Conservation (phyloP, 1,284 basidiomycete species). For the Serendipita sp. region DNA sequence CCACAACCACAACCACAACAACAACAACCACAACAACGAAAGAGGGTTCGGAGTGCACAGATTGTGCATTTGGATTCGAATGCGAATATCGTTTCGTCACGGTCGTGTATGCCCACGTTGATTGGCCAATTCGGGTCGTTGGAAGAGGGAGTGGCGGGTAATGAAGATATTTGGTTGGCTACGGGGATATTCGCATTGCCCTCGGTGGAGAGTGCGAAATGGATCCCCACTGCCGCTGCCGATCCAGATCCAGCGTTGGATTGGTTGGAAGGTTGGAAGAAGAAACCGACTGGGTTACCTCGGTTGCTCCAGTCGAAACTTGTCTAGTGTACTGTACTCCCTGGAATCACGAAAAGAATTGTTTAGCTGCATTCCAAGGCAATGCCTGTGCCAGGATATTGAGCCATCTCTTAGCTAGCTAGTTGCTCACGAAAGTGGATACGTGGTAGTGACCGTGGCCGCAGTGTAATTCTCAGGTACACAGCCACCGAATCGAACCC, state of each 20-base stretch:
- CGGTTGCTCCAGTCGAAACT: not conserved
- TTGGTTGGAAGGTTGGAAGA: slow-evolving; percentile 42
- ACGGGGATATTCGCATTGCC: slow-evolving; percentile 57
- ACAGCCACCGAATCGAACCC: no score
- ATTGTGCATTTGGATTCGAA: slow-evolving; percentile 60
- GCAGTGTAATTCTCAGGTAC: no score
- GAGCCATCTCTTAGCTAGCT: no score
- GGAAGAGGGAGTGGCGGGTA: slow-evolving; percentile 11
- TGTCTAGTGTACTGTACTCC: not conserved
- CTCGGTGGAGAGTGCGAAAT: slow-evolving; percentile 13
- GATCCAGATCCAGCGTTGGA: slow-evolving; percentile 17
- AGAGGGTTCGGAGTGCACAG: slow-evolving; percentile 24
- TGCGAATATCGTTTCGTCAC: slow-evolving; percentile 53
- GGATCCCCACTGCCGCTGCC: slow-evolving; percentile 16
- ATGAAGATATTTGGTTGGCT: slow-evolving; percentile 41
- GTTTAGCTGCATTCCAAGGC: no score
- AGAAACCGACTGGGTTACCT: slow-evolving; percentile 24
- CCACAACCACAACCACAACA: no score
- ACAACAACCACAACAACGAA: slow-evolving; percentile 13
- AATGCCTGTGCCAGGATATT: no score
- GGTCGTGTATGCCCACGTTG: slow-evolving; percentile 54
- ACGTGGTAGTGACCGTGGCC: no score
- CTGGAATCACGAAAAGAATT: no score
- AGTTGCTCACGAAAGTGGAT: no score
- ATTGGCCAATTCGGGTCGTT: slow-evolving; percentile 32